Base-by-base conservation (phyloP, 2,329 filamentous ascomycete genomes). In the Aspergillus piperis region DNA sequence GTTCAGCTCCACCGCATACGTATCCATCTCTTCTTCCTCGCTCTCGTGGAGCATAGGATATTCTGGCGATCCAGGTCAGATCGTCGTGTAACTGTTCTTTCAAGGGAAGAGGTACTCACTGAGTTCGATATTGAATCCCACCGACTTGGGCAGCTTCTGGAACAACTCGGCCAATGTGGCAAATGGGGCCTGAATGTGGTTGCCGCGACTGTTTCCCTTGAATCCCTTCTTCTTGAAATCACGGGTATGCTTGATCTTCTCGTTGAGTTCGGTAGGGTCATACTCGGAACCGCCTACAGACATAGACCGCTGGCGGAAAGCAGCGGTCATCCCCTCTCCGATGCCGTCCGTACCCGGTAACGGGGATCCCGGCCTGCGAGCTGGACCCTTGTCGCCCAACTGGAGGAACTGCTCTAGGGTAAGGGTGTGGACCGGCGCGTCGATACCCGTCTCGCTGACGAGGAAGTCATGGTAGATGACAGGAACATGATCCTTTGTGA, bases 381-480 rank as follows among this genome's bases (percentile, higher is more conserved):
- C 69, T 21, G 79, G 66, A 49, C 77, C 73, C 64, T 79, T 82
- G 70, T 87, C 78, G 66, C 92, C 93, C 68, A 96, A 88, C 73
- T 96, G 92, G 19, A 98, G 83, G 72, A 98, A 98, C 64, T 80
- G 95, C 71, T 99, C 94, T 3, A 98, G 80, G 0, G 95, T 99
- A 64, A 99, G 81, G 0, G 92, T 96, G 73, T 99, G 95, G 1
- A 99, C 94, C 0, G 95, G 95, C 0, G 95, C 95, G 72, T 99
- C 95, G 57, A 97, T 95, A 8, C 96, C 95, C 0, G 95, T 98
- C 78, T 99, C 95, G 72, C 92, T 96, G 74, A 99, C 95, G 13
- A 98, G 83, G 71, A 99, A 99, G 75, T 99, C 95, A 73, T 99
- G 95, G 73, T 99, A 99, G 70, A 99, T 96, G 65, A 99, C 94